Evolutionary conservation across 2,329 filamentous ascomycete genomes (phyloP).

Genomic region (Paecilomyces niveus): DNA sequence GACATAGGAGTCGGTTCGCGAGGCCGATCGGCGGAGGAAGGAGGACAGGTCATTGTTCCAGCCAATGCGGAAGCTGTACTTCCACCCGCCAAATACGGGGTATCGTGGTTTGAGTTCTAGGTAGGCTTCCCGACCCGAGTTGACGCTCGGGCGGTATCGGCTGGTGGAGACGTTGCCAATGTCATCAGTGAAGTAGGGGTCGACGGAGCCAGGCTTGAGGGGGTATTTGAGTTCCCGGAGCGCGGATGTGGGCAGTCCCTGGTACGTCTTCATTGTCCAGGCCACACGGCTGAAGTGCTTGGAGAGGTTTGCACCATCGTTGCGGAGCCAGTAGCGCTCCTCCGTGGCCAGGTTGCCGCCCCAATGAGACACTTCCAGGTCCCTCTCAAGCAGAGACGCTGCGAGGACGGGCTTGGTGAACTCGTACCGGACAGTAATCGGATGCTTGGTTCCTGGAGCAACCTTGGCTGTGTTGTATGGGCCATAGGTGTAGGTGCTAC

Average conservation of each 20-base stretch:
- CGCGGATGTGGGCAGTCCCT: conserved; percentile 68
- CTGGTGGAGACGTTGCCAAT: conserved; percentile 97
- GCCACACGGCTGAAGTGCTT: conserved; percentile 68
- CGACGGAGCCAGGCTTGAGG: conserved; percentile 68
- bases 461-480: conserved; percentile 66
- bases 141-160: conserved; percentile 59
- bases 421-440: conserved; percentile 79
- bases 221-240: conserved; percentile 77
- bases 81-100: conserved; percentile 96
- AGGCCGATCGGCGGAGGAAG: conserved; percentile 59
- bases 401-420: conserved; percentile 88
- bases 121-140: conserved; percentile 66
- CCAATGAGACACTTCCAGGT: conserved; percentile 96
- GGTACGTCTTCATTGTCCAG: conserved; percentile 66
- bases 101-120: conserved; percentile 91
- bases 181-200: conserved; percentile 91
- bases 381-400: conserved; percentile 71
- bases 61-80: conserved; percentile 92
- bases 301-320: conserved; percentile 74
- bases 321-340: conserved; percentile 82
- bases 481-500: conserved; percentile 80
- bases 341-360: conserved; percentile 93
- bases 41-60: conserved; percentile 83
- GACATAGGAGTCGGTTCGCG: conserved; percentile 63
- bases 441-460: conserved; percentile 66